phyloP scores from a whole-genome alignment of 768 basidiomycete species.

The Suillus plorans region DNA sequence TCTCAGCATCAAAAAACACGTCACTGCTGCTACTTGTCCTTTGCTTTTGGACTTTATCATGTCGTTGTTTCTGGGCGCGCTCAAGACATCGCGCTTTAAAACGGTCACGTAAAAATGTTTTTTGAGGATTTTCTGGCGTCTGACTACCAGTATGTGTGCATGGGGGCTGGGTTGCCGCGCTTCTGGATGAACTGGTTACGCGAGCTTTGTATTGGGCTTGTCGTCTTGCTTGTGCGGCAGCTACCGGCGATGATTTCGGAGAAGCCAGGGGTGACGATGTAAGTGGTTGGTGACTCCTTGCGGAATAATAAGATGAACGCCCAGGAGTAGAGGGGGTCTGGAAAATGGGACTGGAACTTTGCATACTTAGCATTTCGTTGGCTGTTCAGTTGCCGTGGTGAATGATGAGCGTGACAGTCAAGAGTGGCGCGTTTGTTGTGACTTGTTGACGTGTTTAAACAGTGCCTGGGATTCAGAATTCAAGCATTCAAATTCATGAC shows the following conservation, averaged over 20 bases:
- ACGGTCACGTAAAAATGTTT: conserved; percentile 54
- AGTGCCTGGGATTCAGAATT: background rate
- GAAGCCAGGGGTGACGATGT: conserved; percentile 57
- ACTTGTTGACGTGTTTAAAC: conserved; percentile 23
- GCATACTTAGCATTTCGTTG: conserved; percentile 15
- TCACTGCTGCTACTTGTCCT: conserved; percentile 47
- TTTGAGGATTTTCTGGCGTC: conserved; percentile 46
- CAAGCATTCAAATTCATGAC: background rate
- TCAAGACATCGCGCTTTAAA: conserved; percentile 64
- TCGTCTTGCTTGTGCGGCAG: conserved; percentile 46
- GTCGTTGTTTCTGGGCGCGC: conserved; percentile 56
- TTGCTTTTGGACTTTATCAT: conserved; percentile 32
- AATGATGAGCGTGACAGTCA: conserved; percentile 7
- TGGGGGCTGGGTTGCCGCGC: conserved; percentile 16
- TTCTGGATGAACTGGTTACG: conserved; percentile 27
- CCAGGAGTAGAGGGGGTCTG: conserved; percentile 38
- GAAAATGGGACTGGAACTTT: conserved; percentile 31
- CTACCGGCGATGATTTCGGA: conserved; percentile 47
- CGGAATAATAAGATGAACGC: conserved; percentile 28
- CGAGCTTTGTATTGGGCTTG: conserved; percentile 55
- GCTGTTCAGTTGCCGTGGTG: background rate
- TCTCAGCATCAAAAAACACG: conserved; percentile 41
- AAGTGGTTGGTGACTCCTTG: conserved; percentile 34
- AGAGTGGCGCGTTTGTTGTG: conserved; percentile 22
- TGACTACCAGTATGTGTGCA: conserved; percentile 14